phyloP scores from a whole-genome alignment of 129 eudicot genomes.

The Erigeron canadensis region DNA sequence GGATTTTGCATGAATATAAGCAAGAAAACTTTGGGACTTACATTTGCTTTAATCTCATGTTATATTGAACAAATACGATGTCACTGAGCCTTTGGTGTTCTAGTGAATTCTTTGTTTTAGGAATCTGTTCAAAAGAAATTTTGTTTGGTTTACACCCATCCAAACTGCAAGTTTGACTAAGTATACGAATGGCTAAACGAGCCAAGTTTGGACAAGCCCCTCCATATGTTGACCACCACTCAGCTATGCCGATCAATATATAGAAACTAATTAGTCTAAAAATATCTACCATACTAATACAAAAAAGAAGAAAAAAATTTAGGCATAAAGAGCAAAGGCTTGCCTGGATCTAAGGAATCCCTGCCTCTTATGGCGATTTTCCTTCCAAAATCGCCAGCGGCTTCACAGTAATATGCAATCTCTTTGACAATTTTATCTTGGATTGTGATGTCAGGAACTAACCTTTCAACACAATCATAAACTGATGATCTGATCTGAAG shows the following conservation, averaged over 20 bases:
- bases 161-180: constrained; percentile 92
- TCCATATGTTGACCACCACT: constrained; percentile 98
- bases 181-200: constrained; percentile 75
- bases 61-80: constrained; percentile 74
- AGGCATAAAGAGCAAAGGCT: constrained; percentile 6
- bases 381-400: constrained; percentile 88
- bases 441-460: constrained; percentile 68
- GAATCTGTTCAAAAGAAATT: constrained; percentile 52
- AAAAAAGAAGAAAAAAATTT: background rate
- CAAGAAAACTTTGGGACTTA: constrained; percentile 33
- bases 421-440: constrained; percentile 92
- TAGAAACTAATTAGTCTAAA: constrained; percentile 10
- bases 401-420: constrained; percentile 60
- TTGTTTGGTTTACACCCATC: constrained; percentile 50
- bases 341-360: constrained; percentile 75
- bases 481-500: constrained; percentile 62
- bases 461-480: constrained; percentile 83
- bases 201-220: constrained; percentile 93
- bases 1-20: background rate
- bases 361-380: constrained; percentile 89
- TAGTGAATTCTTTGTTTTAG: constrained; percentile 61
- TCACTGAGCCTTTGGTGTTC: constrained; percentile 86
- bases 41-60: constrained; percentile 82
- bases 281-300: background rate
- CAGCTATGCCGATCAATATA: constrained; percentile 52